Conservation (phyloP, 345 rosid species). For the Citrus sp. region DNA sequence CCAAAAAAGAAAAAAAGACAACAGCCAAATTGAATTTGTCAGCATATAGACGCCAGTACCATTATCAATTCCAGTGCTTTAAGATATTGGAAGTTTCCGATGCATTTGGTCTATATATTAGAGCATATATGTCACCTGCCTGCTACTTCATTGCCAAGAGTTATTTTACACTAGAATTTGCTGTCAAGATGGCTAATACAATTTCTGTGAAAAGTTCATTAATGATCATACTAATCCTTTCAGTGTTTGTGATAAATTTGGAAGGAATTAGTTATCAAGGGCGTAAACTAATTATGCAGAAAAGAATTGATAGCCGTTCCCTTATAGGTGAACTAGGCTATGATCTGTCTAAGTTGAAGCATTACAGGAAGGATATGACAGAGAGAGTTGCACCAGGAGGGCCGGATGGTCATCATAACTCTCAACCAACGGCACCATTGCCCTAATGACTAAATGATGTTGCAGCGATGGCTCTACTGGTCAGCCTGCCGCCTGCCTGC, state of each 20-base stretch:
- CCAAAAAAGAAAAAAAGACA: background rate
- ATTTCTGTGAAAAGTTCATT: slow-evolving; percentile 5
- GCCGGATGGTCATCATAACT: slow-evolving; percentile 35
- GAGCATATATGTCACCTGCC: background rate
- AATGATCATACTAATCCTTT: slow-evolving; percentile 25
- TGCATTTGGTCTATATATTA: slow-evolving; percentile 13
- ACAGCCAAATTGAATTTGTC: slow-evolving; percentile 24
- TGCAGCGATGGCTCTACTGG: too few relatives aligned
- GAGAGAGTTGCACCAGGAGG: slow-evolving; percentile 36
- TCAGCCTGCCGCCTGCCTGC: too few relatives aligned
- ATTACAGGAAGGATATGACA: background rate
- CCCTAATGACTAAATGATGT: background rate
- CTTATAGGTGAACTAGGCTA: slow-evolving; percentile 18
- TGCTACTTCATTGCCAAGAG: background rate
- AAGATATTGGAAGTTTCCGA: slow-evolving; percentile 2
- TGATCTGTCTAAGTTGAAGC: slow-evolving; percentile 15
- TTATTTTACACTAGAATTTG: too few relatives aligned
- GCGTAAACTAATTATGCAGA: slow-evolving; percentile 6
- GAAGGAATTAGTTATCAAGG: slow-evolving; percentile 16
- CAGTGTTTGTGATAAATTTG: background rate
- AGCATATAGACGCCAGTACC: slow-evolving; percentile 15
- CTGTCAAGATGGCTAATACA: slow-evolving; percentile 16
- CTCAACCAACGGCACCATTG: slow-evolving; percentile 6
- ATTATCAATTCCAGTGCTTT: slow-evolving; percentile 4
- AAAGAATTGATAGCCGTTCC: slow-evolving; percentile 17